Base-by-base conservation (phyloP, 192 early-diverging fungal genomes). In the Dissophora globulifera region DNA sequence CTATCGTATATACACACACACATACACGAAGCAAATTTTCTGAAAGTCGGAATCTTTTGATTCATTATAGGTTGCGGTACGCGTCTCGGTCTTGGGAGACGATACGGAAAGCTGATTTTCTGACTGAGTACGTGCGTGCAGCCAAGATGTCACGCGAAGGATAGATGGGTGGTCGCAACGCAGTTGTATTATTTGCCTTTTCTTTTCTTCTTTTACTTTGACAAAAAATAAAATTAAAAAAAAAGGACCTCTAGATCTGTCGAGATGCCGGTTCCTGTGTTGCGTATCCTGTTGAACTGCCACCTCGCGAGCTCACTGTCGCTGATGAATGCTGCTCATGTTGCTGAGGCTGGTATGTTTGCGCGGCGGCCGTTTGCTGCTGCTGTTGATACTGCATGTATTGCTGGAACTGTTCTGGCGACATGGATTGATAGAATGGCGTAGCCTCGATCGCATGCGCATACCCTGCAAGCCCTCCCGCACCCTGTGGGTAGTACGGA, bases 351-450 rank as follows among this genome's bases (percentile, higher is more conserved):
- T 74, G 69, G 55, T 74, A 74, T 22, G 60, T 42, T 22, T 62
- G 68, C 1, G 67, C 51, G 25, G 55, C 65, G 11, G 59, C 59
- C 4, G 29, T 26, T n/a, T n/a, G n/a, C 8, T 47, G 29, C 32
- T 50, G 65, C n/a, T 57, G 55, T 45, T 74, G 69, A 23, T 63
- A 64, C 11, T 74, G 69, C 53, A 74, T 51, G 23, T 74, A 74
- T 27, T 63, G 69, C 27, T 74, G 59, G n/a, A 74, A 62, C 49
- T 74, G 69, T 32, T 71, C 69, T 4, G 61, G 55, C 0, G 69
- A 64, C 41, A 74, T 54, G 15, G 69, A 50, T 41, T 62, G 62
- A 23, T 64, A 74, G 47, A 64, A 47, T 16, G 52, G 25, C 4
- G 60, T 50, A 7, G 54, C 65, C 20, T 74, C 69, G 20, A 74